phyloP scores from a whole-genome alignment of 2,329 filamentous ascomycete species.

The Fusarium napiforme region DNA sequence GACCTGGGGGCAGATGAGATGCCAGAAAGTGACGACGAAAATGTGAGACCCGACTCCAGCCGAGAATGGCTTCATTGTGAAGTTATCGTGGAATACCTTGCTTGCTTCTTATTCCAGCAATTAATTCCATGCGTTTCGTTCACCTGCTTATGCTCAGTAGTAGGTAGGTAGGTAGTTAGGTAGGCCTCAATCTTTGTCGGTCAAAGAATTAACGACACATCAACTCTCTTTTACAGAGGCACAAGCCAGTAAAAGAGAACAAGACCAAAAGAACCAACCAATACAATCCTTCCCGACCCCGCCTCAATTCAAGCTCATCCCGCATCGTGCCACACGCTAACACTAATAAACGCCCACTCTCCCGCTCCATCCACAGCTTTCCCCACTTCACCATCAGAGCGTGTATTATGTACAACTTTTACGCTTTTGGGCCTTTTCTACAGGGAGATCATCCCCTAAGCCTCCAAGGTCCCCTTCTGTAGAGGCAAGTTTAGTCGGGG shows the following conservation, averaged over 20 bases:
- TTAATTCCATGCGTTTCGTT: too few species aligned
- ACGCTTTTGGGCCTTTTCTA: slow-evolving; percentile 5
- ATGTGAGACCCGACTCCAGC: slow-evolving; percentile 30
- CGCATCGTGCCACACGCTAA: slow-evolving; percentile 29
- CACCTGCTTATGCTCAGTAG: background rate
- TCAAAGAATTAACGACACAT: slow-evolving; percentile 4
- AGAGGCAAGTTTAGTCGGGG: slow-evolving; percentile 16
- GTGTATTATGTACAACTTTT: background rate
- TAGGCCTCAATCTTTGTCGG: background rate
- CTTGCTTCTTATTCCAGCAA: background rate
- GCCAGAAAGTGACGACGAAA: background rate
- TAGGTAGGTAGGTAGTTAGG: background rate
- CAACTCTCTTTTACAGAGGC: slow-evolving; percentile 2
- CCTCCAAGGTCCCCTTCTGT: background rate
- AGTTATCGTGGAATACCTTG: background rate
- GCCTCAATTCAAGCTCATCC: slow-evolving; percentile 33
- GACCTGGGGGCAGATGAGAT: slow-evolving; percentile 21
- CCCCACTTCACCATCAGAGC: slow-evolving; percentile 5
- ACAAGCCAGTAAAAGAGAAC: background rate
- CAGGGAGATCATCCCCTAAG: background rate
- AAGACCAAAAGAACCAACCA: background rate
- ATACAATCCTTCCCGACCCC: slow-evolving; percentile 31
- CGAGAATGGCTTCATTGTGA: slow-evolving; percentile 25
- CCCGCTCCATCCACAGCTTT: slow-evolving; percentile 12
- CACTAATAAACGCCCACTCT: slow-evolving; percentile 9